phyloP scores from a whole-genome alignment of 441 rosid genomes.

The Cnidoscolus chayamansa region DNA sequence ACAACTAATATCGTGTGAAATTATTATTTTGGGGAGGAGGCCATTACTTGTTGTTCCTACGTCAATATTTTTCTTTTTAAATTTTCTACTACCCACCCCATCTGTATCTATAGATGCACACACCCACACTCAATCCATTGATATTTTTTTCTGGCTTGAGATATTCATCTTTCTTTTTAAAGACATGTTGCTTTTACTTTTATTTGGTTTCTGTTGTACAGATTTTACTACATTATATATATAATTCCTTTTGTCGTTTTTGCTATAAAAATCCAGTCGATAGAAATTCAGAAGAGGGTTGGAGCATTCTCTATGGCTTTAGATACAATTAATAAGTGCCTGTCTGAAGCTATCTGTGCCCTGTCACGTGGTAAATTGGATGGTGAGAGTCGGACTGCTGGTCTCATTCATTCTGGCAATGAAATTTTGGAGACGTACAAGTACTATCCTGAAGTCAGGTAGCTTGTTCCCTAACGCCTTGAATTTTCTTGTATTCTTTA shows the following conservation, averaged over 20 bases:
- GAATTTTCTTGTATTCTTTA: background rate
- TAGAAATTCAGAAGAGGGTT: slow-evolving; percentile 85
- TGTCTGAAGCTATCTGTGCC: slow-evolving; percentile 83
- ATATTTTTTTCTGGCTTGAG: background rate
- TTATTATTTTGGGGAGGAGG: background rate
- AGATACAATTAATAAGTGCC: slow-evolving; percentile 81
- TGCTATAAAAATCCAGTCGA: slow-evolving; percentile 45
- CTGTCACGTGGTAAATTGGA: slow-evolving; percentile 80
- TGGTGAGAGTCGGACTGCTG: slow-evolving; percentile 82
- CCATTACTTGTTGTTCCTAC: background rate
- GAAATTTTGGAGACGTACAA: slow-evolving; percentile 81
- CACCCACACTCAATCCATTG: background rate
- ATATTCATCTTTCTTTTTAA: background rate
- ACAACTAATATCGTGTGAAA: background rate
- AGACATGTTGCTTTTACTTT: background rate
- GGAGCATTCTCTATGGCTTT: slow-evolving; percentile 90
- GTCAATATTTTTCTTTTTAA: background rate
- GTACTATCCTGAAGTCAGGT: slow-evolving; percentile 88
- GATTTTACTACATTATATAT: slow-evolving; percentile 4
- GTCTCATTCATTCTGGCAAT: slow-evolving; percentile 81
- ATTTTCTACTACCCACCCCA: background rate
- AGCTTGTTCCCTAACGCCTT: slow-evolving; percentile 1
- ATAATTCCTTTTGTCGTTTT: slow-evolving; percentile 16
- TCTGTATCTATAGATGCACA: background rate
- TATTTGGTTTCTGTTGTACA: background rate